Evolutionary conservation across 257 asterid genomes (phyloP), one percentile per base, ranked within the genome.

Genomic region (Solanum sparsipilum): DNA sequence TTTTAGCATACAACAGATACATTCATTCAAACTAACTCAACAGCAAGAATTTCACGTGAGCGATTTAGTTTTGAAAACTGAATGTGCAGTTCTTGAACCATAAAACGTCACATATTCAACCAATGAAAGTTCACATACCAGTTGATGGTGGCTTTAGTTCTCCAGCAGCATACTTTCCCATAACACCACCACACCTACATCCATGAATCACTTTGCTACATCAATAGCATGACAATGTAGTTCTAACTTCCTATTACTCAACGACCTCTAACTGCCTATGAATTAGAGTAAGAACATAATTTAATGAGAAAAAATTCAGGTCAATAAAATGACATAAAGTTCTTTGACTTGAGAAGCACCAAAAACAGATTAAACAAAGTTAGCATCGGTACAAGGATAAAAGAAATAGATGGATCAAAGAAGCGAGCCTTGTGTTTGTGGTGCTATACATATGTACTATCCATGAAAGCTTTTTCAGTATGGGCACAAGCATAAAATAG

Each of bases 131-230:
- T 18, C 34, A 94, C 98, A 85, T 86, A 97, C 99, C 98, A 84
- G 93, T 92, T 71, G 96, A 92, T 89, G 99, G 99, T 60, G 99
- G 99, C 89, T 94, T 96, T 88, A 97, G 94, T 90, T 97, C 99
- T 88, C 99, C 99, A 90, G 98, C 98, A n/a, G 99, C 98, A 90
- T 97, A 97, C 90, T 95, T 97, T 86, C 99, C 99, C 98, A 96
- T 94, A 87, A 97, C 99, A 88, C 99, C 99, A 84, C 99, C 98
- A 90, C 99, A 97, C 99, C 99, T 97, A 88, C 89, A 73, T 91
- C 86, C 71, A 71, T 82, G 38, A 48, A 82, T 82, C 71, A 52
- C 44, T 52, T 82, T 46, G 20, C 44, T 82, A 82, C 29, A 87
- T 60, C 73, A 46, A 88, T 31, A 58, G 86, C 85, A 36, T 75